A percentile compares a stretch with the other conserved stretches of the same genome.
Evolutionary conservation across 2,329 filamentous ascomycete species (phyloP).

Genomic region (Scedosporium aurantiacum): DNA sequence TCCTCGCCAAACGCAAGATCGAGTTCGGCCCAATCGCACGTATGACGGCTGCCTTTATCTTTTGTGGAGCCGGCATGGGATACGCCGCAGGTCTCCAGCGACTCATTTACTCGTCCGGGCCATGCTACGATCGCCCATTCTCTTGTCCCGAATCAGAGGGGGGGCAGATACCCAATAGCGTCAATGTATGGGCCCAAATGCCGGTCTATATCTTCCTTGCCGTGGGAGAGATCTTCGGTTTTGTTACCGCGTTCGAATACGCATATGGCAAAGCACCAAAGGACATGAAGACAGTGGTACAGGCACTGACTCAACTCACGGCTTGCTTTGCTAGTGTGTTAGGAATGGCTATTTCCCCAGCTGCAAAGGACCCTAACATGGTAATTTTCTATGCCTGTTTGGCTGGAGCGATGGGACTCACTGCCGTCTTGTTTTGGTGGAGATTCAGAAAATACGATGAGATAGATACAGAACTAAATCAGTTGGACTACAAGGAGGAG

Average conservation of each 20-base stretch:
- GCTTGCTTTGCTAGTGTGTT: neutral
- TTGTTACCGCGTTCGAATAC: slow-evolving; percentile 56
- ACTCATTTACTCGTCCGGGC: slow-evolving; percentile 51
- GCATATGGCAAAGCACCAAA: slow-evolving; percentile 65
- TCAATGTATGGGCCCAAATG: slow-evolving; percentile 54
- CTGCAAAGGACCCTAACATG: neutral
- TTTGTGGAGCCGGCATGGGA: slow-evolving; percentile 49
- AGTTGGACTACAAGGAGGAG: neutral
- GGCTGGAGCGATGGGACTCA: neutral
- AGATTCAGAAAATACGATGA: slow-evolving; percentile 1
- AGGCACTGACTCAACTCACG: slow-evolving; percentile 31
- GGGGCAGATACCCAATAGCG: slow-evolving; percentile 24
- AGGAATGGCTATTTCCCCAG: neutral
- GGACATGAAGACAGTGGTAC: slow-evolving; percentile 68
- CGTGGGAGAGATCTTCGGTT: slow-evolving; percentile 37
- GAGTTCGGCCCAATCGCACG: slow-evolving; percentile 65
- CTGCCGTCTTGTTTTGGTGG: neutral
- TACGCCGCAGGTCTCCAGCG: slow-evolving; percentile 42
- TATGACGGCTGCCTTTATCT: slow-evolving; percentile 58
- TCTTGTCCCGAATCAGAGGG: slow-evolving; percentile 16
- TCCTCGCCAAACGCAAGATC: slow-evolving; percentile 50
- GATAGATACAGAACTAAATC: neutral
- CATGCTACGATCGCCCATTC: slow-evolving; percentile 38
- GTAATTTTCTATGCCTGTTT: neutral
- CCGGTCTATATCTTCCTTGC: slow-evolving; percentile 37